Conservation (phyloP, 345 rosid genomes). For the Brassica juncea region DNA sequence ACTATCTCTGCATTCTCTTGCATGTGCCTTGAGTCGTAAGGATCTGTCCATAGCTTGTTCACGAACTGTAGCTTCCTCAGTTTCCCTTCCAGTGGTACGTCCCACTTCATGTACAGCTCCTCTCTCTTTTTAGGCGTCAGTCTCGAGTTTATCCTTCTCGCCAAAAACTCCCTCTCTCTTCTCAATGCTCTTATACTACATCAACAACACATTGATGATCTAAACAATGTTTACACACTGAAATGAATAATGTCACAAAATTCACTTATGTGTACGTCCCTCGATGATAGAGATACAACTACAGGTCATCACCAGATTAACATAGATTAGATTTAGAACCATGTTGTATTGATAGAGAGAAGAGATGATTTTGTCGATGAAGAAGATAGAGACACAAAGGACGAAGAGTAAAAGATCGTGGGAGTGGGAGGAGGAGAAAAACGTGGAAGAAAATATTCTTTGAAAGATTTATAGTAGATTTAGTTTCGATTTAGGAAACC, state of each 20-base stretch:
- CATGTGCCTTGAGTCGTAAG: constrained; percentile 77
- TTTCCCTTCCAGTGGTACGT: constrained; percentile 91
- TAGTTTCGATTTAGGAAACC: too few species aligned
- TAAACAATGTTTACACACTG: not conserved
- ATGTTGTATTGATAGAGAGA: too few species aligned
- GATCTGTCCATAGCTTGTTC: constrained; percentile 93
- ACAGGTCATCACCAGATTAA: constrained; percentile 58
- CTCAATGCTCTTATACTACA: constrained; percentile 76
- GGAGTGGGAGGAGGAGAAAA: too few species aligned
- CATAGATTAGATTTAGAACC: too few species aligned
- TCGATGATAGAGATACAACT: constrained; percentile 68
- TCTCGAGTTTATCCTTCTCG: constrained; percentile 76
- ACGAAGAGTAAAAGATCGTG: too few species aligned
- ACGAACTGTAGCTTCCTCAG: constrained; percentile 93
- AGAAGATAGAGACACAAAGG: too few species aligned
- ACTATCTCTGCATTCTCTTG: constrained; percentile 95
- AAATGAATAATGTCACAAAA: not conserved
- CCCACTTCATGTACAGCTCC: constrained; percentile 79
- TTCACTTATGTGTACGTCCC: constrained; percentile 42
- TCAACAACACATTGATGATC: not conserved
- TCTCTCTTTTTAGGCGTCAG: constrained; percentile 80
- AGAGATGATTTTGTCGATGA: too few species aligned
- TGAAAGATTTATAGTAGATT: too few species aligned
- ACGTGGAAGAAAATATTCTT: too few species aligned
- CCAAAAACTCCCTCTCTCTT: constrained; percentile 94